A percentile compares a stretch with the other conserved stretches of the same genome.
Evolutionary conservation across 2,329 filamentous ascomycete species (phyloP).

Genomic region (Aspergillus fischeri): DNA sequence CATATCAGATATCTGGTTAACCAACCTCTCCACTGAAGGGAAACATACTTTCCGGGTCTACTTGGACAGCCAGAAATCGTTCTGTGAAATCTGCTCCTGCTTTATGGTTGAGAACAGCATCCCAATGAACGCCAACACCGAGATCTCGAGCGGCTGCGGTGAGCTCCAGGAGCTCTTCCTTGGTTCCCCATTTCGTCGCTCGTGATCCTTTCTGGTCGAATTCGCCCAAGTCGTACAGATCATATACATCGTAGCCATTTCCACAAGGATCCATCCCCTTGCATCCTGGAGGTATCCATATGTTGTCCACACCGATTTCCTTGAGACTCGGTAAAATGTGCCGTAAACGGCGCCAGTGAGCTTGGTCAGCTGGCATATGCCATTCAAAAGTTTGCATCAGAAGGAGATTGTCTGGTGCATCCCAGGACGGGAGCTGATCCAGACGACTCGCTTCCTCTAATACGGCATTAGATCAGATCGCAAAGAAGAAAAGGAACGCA

Average conservation of each 20-base stretch:
- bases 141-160: conserved; percentile 48
- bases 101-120: conserved; percentile 70
- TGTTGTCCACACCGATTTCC: conserved; percentile 56
- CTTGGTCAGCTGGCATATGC: conserved; percentile 60
- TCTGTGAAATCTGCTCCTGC: conserved; percentile 65
- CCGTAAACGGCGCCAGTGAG: conserved; percentile 59
- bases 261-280: conserved; percentile 60
- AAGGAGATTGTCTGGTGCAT: conserved; percentile 37
- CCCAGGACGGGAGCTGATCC: conserved; percentile 29
- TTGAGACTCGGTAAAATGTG: conserved; percentile 52
- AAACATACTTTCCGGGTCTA: conserved; percentile 49
- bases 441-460: conserved; percentile 21
- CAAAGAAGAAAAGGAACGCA: not conserved
- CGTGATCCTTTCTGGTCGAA: conserved; percentile 65
- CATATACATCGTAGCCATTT: conserved; percentile 68
- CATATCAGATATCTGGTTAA: not conserved
- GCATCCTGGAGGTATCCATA: conserved; percentile 69
- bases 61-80: conserved; percentile 59
- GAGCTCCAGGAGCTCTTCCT: conserved; percentile 56
- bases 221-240: conserved; percentile 67
- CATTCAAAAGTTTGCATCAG: conserved; percentile 71
- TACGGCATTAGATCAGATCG: not conserved
- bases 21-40: not conserved
- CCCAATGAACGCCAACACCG: conserved; percentile 61
- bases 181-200: conserved; percentile 66